These are phyloP conservation scores for Skeletonema costatum DNA, from an alignment of 108 stramenopile species.

Conservation along the genomic window DNA sequence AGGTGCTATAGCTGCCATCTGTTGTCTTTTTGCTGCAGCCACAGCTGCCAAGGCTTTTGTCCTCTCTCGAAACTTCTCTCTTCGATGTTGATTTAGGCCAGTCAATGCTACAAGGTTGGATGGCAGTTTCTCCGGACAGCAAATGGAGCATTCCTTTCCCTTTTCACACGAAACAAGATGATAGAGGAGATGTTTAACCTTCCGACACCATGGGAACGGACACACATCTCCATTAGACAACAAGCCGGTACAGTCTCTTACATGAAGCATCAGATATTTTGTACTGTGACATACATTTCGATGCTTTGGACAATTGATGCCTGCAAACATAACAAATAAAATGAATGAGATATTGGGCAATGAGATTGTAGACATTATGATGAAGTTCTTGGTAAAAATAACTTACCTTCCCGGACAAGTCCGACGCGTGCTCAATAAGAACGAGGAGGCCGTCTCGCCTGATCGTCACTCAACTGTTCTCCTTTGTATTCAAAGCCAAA, in stretches of 20 bases:
- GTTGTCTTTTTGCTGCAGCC: slow-evolving; percentile 22
- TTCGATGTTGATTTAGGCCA: slow-evolving; percentile 66
- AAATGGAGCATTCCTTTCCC: slow-evolving; percentile 60
- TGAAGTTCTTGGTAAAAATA: background rate
- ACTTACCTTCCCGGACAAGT: slow-evolving; percentile 76
- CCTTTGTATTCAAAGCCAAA: slow-evolving; percentile 82
- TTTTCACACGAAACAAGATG: slow-evolving; percentile 81
- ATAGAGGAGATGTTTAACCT: slow-evolving; percentile 85
- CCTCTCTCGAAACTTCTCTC: slow-evolving; percentile 51
- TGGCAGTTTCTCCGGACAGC: slow-evolving; percentile 55
- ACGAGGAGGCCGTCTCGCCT: slow-evolving; percentile 73
- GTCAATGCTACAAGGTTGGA: slow-evolving; percentile 53
- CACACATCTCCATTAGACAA: slow-evolving; percentile 82
- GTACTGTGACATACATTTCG: slow-evolving; percentile 77
- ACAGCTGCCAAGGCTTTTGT: slow-evolving; percentile 28
- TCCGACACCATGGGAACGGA: slow-evolving; percentile 94
- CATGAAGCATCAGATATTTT: slow-evolving; percentile 93
- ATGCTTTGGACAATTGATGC: slow-evolving; percentile 71
- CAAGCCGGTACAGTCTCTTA: slow-evolving; percentile 89
- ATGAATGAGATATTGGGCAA: slow-evolving; percentile 3
- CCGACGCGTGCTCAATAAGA: slow-evolving; percentile 78
- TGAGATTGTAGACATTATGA: background rate
- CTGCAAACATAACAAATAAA: slow-evolving; percentile 23
- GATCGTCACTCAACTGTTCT: slow-evolving; percentile 59
- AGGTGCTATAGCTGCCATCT: slow-evolving; percentile 9